Conservation (phyloP, 148 eudicot genomes). For the Gaultheria prostrata region DNA sequence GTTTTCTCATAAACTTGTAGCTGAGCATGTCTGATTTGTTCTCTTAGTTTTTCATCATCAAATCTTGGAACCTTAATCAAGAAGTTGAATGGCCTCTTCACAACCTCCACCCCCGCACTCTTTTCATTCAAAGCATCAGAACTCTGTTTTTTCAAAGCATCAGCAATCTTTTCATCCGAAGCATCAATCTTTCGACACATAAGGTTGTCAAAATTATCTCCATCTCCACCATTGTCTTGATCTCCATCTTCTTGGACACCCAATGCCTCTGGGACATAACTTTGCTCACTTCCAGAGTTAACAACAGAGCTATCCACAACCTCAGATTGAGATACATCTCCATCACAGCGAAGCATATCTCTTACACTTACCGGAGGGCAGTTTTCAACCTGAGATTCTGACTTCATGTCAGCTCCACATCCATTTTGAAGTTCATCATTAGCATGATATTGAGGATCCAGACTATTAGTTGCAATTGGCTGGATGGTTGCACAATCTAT, state of each 20-base stretch:
- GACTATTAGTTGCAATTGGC: background rate
- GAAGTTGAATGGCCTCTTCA: slow-evolving; percentile 63
- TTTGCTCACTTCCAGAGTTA: background rate
- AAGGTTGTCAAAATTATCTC: slow-evolving; percentile 17
- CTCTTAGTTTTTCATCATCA: slow-evolving; percentile 60
- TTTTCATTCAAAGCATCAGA: slow-evolving; percentile 35
- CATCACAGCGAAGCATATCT: slow-evolving; percentile 24
- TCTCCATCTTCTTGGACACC: slow-evolving; percentile 16
- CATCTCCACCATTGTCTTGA: slow-evolving; percentile 20
- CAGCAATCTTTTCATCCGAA: slow-evolving; percentile 16
- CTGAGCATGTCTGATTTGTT: slow-evolving; percentile 55
- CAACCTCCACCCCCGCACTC: slow-evolving; percentile 27
- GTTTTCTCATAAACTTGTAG: slow-evolving; percentile 58
- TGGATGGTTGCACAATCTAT: slow-evolving; percentile 14
- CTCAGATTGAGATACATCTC: slow-evolving; percentile 19
- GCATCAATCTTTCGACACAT: slow-evolving; percentile 27
- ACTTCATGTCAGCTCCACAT: slow-evolving; percentile 14
- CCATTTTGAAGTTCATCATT: slow-evolving; percentile 11
- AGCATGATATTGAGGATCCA: background rate
- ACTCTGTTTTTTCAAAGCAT: slow-evolving; percentile 21
- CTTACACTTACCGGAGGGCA: slow-evolving; percentile 12
- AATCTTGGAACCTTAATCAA: slow-evolving; percentile 70
- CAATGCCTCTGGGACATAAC: slow-evolving; percentile 9
- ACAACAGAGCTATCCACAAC: slow-evolving; percentile 17
- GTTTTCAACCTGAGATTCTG: slow-evolving; percentile 18